Evolutionary conservation across 768 basidiomycete genomes (phyloP).

Genomic region (Steccherinum ochraceum): DNA sequence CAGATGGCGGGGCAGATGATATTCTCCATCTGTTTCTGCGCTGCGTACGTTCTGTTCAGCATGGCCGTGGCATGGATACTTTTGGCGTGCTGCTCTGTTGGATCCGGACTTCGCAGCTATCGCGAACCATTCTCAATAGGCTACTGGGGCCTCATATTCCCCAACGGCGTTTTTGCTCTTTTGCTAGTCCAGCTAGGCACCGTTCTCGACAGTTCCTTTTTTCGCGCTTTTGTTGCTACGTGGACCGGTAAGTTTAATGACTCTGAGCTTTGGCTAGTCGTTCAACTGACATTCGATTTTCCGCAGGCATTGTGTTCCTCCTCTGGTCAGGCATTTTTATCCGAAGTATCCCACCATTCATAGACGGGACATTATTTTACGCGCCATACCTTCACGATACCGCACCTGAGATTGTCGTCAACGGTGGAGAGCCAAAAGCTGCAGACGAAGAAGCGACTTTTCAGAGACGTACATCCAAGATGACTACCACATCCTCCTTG

Average conservation of each 20-base stretch:
- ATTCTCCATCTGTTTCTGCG: slow-evolving; percentile 38
- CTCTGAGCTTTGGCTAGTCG: too few relatives aligned
- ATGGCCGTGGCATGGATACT: slow-evolving; percentile 48
- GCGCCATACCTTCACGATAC: not conserved
- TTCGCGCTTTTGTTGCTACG: slow-evolving; percentile 45
- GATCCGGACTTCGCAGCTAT: slow-evolving; percentile 20
- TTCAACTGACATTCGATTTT: not conserved
- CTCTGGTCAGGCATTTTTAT: slow-evolving; percentile 37
- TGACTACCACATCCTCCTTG: too few relatives aligned
- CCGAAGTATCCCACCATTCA: slow-evolving; percentile 37
- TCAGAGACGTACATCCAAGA: too few relatives aligned
- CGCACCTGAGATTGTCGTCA: not conserved
- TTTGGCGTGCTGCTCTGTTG: slow-evolving; percentile 37
- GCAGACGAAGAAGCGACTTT: too few relatives aligned
- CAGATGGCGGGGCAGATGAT: slow-evolving; percentile 34
- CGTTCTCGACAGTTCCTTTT: slow-evolving; percentile 43
- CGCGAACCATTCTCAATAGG: slow-evolving; percentile 38
- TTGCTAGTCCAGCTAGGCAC: slow-evolving; percentile 42
- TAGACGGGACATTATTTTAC: slow-evolving; percentile 42
- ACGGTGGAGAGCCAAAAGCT: too few relatives aligned
- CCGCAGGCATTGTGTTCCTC: slow-evolving; percentile 32
- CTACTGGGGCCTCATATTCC: slow-evolving; percentile 54
- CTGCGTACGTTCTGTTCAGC: slow-evolving; percentile 45
- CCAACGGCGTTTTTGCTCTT: slow-evolving; percentile 46
- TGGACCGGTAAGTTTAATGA: slow-evolving; percentile 42